Base-by-base conservation (phyloP, 345 rosid species). In the Erucastrum elatum region DNA sequence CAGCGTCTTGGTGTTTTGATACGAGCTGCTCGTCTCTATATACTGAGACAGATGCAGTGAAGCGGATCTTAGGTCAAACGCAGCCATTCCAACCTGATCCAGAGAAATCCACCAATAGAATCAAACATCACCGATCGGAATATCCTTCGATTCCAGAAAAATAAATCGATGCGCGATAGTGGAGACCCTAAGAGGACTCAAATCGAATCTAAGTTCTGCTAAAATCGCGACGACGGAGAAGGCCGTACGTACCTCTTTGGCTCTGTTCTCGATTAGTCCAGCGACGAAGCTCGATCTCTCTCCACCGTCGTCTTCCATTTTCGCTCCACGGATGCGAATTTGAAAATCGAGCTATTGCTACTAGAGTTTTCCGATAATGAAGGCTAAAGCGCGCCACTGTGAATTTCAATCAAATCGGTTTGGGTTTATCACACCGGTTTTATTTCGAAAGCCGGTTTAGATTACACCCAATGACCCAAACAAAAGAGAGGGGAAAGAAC, bases 21-120 rank as follows among this genome's bases (percentile, higher is more conserved):
- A 94, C 33, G 96, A 94, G 83, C 93, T 90, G 77, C 98, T 94
- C 12, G 98, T 94, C 82, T 94, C 98, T 60, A 91, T 94, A 74
- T 91, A 93, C 79, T 95, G 99, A 62, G 99, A 95, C 46, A 95
- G 96, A 84, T 95, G 96, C 81, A 93, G 79, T 12, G 97, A 81
- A 16, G 98, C 99, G 55, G 94, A 87, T 79, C 98, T 87, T 61
- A 95, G 79, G 87, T 95, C 97, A 78, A 95, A 91, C 76, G 98
- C 96, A 77, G 98, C 97, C 84, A 95, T 84, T 72, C 98, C 99
- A 21, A 93, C 99, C 99, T 94, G 82, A 15, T 39, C 7, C 64
- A 73, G 11, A 69, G 39, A 56, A 75, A 69, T 62, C 2, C 17
- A n/a, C 55, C 55, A 68, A 37, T 9, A 0, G 39, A 78, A 78